Percentiles rank a stretch among this genome's conserved stretches.
These are phyloP conservation scores for Aspergillus candidus DNA, from an alignment of 2,329 filamentous ascomycete species.

Conservation along the genomic window DNA sequence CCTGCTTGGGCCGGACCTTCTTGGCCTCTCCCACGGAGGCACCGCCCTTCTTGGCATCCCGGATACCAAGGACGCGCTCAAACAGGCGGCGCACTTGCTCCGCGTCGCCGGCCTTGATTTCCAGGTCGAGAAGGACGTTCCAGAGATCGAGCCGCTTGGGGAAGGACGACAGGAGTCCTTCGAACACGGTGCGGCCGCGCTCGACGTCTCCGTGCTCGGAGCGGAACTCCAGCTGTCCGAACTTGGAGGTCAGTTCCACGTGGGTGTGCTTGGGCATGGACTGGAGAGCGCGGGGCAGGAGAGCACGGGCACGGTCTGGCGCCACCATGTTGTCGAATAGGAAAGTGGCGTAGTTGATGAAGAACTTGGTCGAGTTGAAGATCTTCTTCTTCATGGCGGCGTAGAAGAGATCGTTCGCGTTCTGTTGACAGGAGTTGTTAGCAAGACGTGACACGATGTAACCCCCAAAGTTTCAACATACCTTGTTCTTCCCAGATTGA, in stretches of 20 bases:
- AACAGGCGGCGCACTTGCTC: constrained; percentile 71
- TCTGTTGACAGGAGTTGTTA: constrained; percentile 46
- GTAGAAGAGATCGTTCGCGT: constrained; percentile 85
- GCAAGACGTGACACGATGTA: background rate
- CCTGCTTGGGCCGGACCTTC: constrained; percentile 72
- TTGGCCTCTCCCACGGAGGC: constrained; percentile 42
- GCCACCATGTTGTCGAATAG: constrained; percentile 67
- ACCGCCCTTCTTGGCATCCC: constrained; percentile 37
- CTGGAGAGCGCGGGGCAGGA: constrained; percentile 79
- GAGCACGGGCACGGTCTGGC: constrained; percentile 66
- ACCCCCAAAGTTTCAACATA: constrained; percentile 43
- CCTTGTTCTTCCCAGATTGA: constrained; percentile 75
- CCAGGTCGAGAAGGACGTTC: constrained; percentile 86
- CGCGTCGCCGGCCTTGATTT: constrained; percentile 57
- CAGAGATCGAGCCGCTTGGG: constrained; percentile 88
- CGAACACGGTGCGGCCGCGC: constrained; percentile 89
- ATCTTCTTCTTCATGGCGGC: constrained; percentile 86
- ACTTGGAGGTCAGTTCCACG: constrained; percentile 73
- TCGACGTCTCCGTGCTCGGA: constrained; percentile 77
- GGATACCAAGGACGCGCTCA: constrained; percentile 59
- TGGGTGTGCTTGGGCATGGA: constrained; percentile 66
- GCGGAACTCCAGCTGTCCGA: constrained; percentile 87
- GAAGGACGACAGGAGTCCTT: constrained; percentile 74
- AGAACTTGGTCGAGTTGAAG: constrained; percentile 70
- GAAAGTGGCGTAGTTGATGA: constrained; percentile 93